Base-by-base conservation (phyloP, 345 rosid genomes). In the Pugionium cornutum region DNA sequence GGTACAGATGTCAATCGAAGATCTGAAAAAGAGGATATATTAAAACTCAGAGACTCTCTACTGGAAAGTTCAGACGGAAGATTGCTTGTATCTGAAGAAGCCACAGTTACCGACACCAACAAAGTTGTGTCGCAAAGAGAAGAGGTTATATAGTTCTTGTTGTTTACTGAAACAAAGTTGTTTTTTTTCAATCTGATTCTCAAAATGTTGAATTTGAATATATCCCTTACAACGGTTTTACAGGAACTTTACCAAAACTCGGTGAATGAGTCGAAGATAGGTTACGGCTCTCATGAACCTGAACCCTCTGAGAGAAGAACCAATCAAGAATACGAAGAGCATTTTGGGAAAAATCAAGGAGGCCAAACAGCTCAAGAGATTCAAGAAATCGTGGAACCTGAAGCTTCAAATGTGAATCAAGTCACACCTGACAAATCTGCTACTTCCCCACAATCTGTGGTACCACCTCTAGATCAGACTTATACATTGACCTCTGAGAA, bases 381-480 rank as follows among this genome's bases (percentile, higher is more conserved):
- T 62, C 72, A 76, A 43, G 64, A 37, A 31, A 28, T 53, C 30
- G 30, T 34, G 9, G 78, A 72, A 56, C 46, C 25, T 45, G 80
- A 57, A 25, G 63, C 55, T 70, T 58, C 66, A 27, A 70, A 42
- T 26, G 58, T 54, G 29, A 66, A 62, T 25, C 77, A 62, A 31
- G 27, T 41, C 2, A 31, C 35, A 57, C 70, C 80, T 29, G 58
- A 59, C 30, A 67, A 51, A 27, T 56, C 82, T 64, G 42, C 61
- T 31, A 62, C 81, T 27, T 82, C 86, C 42, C 86, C 84, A 30
- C 78, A 67, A 69, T 82, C 89, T 8, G 84, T 82, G 68, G 62
- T 82, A 36, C 77, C 72, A 63, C 47, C 62, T 41, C 8, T 37
- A 39, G 68, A 73, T 47, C 71, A 61, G 60, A 45, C 45, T 7